A percentile compares a stretch with the other conserved stretches of the same genome.
Conservation (phyloP, 495 filamentous ascomycete species). For the Daldinia bambusicola region DNA sequence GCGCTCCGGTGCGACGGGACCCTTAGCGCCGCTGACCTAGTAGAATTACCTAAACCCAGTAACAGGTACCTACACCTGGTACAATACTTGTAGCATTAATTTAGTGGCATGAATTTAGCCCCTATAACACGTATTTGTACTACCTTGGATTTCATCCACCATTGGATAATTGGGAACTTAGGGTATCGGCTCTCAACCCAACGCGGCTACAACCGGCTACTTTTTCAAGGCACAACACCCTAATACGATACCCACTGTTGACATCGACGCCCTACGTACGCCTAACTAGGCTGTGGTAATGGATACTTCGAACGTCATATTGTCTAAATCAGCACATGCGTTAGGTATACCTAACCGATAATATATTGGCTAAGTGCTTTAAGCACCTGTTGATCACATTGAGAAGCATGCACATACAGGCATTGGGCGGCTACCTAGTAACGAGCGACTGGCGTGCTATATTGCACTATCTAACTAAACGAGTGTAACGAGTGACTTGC, state of each 20-base stretch:
- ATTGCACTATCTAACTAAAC: constrained; percentile 43
- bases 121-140: background rate
- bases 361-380: background rate
- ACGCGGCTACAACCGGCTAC: background rate
- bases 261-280: too few relatives aligned
- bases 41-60: too few relatives aligned
- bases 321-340: too few relatives aligned
- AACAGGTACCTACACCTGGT: too few relatives aligned
- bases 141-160: too few relatives aligned
- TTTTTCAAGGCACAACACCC: too few relatives aligned
- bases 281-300: too few relatives aligned
- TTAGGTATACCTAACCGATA: background rate
- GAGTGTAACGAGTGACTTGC: constrained; percentile 28
- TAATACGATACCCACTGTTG: too few relatives aligned
- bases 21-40: background rate
- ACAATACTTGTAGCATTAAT: background rate
- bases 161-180: too few relatives aligned
- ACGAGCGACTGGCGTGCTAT: constrained; percentile 40
- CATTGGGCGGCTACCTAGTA: constrained; percentile 3
- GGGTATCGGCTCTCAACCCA: background rate
- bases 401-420: background rate
- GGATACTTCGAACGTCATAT: too few relatives aligned
- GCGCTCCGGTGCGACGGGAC: background rate
- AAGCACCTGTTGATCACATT: background rate
- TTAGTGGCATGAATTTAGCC: background rate